phyloP scores from a whole-genome alignment of 2,329 filamentous ascomycete species.

The Teratosphaeriaceae sp. region DNA sequence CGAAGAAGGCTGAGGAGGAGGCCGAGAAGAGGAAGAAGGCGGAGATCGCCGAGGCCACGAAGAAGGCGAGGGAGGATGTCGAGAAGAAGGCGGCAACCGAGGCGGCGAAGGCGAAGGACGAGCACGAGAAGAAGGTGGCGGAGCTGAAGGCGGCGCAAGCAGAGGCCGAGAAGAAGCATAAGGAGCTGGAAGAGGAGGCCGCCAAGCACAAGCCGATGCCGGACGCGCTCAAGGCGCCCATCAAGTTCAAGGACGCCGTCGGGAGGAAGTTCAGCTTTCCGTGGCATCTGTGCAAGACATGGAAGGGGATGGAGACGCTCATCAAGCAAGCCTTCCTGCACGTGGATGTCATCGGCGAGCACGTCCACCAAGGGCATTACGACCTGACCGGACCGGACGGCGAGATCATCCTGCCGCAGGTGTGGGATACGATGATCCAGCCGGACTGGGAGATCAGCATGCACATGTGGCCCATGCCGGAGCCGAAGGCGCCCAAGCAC shows the following conservation, averaged over 20 bases:
- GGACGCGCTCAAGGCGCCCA: slow-evolving; percentile 61
- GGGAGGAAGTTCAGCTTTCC: slow-evolving; percentile 90
- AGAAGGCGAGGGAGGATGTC: slow-evolving; percentile 41
- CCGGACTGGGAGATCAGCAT: slow-evolving; percentile 44
- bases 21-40: slow-evolving; percentile 30
- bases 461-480: slow-evolving; percentile 44
- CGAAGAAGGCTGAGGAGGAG: slow-evolving; percentile 41
- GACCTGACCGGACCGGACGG: slow-evolving; percentile 42
- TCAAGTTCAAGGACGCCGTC: slow-evolving; percentile 87
- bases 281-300: slow-evolving; percentile 71
- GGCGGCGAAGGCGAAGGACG: slow-evolving; percentile 33
- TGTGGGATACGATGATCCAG: slow-evolving; percentile 43
- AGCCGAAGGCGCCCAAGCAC: slow-evolving; percentile 21
- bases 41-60: slow-evolving; percentile 30
- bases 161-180: slow-evolving; percentile 44
- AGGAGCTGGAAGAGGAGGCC: slow-evolving; percentile 41
- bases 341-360: slow-evolving; percentile 39
- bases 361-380: slow-evolving; percentile 41
- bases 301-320: slow-evolving; percentile 42
- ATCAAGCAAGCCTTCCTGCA: slow-evolving; percentile 45
- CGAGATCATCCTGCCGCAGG: slow-evolving; percentile 44
- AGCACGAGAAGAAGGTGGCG: slow-evolving; percentile 48
- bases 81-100: slow-evolving; percentile 28
- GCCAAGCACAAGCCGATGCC: slow-evolving; percentile 42
- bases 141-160: slow-evolving; percentile 45